Evolutionary conservation across 1,284 basidiomycete species (phyloP).

Genomic region (Ganoderma lucidum): DNA sequence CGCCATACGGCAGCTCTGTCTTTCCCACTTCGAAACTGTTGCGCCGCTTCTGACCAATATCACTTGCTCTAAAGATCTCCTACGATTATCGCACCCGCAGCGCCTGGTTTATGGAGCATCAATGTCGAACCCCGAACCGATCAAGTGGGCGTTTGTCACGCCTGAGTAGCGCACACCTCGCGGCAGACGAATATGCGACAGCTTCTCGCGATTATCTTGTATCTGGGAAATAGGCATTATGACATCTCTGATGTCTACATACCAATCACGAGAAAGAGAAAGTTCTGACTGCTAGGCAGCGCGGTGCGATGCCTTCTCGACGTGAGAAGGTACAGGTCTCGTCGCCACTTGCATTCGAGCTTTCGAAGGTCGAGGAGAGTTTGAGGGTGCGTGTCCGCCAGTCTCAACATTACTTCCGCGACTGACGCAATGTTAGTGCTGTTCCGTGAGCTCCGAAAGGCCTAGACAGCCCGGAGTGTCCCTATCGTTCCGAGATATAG

Average conservation of each 20-base stretch:
- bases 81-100: neutral
- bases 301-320: neutral
- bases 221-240: neutral
- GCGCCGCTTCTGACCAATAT: neutral
- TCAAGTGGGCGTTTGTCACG: neutral
- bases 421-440: slow-evolving; percentile 1
- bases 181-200: neutral
- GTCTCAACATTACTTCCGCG: neutral
- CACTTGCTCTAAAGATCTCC: neutral
- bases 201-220: neutral
- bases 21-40: neutral
- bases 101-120: neutral
- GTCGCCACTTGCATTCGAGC: neutral
- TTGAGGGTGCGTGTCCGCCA: neutral
- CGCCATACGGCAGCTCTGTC: neutral
- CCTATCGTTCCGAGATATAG: neutral
- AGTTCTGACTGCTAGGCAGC: neutral
- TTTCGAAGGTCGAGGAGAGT: neutral
- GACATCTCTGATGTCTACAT: neutral
- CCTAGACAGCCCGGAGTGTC: neutral
- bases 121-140: neutral
- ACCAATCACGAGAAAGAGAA: neutral
- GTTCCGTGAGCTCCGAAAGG: neutral
- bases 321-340: neutral
- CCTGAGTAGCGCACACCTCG: neutral